Percentiles rank a stretch among this genome's conserved stretches.
Evolutionary conservation across 805 yeast species (phyloP).

Genomic region (Schwanniomyces sp.): DNA sequence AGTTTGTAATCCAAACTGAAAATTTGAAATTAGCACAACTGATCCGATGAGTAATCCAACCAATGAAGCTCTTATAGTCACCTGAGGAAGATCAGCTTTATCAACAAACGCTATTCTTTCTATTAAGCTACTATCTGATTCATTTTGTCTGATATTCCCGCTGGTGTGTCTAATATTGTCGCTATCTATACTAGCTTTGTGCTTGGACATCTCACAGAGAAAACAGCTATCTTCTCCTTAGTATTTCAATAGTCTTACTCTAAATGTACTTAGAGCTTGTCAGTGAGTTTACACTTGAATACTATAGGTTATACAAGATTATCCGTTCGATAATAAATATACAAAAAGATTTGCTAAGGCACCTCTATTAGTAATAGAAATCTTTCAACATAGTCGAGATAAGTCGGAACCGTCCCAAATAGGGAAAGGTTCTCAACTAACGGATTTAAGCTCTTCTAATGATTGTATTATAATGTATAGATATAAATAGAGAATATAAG

Average conservation of each 20-base stretch:
- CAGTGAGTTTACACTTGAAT: not conserved
- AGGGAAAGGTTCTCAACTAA: not conserved
- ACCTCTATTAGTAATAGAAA: not conserved
- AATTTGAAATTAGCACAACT: conserved; percentile 80
- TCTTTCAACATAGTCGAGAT: not conserved
- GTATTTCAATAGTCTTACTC: not conserved
- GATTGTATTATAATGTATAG: not conserved
- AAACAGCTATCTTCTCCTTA: not conserved
- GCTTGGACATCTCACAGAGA: not conserved
- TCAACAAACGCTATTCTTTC: conserved; percentile 30
- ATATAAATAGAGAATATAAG: not conserved
- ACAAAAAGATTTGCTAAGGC: not conserved
- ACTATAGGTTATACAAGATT: not conserved
- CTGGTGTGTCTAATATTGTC: not conserved
- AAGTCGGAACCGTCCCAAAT: not conserved
- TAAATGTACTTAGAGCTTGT: not conserved
- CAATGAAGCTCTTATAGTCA: conserved; percentile 69
- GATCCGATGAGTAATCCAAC: conserved; percentile 88
- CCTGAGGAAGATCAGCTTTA: conserved; percentile 59
- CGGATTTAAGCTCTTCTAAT: not conserved
- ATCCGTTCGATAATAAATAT: not conserved
- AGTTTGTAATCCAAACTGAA: conserved; percentile 94
- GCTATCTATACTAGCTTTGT: not conserved
- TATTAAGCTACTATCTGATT: not conserved
- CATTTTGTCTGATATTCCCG: not conserved